Percentiles rank a stretch among this genome's conserved stretches.
These are phyloP conservation scores for Ophiocytium majus DNA, from an alignment of 352 stramenopile species.

Conservation along the genomic window DNA sequence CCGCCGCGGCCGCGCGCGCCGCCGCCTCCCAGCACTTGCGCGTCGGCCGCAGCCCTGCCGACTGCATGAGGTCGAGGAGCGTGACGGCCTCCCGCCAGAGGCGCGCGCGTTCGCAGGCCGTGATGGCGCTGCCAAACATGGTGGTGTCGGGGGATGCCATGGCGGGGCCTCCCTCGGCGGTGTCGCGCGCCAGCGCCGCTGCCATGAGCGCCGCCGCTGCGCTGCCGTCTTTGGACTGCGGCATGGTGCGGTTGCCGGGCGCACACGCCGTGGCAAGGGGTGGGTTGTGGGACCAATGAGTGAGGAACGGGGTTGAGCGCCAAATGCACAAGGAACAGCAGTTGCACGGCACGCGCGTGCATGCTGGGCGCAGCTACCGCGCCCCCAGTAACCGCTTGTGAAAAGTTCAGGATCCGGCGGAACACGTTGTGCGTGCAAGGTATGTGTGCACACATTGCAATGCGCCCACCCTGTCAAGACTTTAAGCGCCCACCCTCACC, in stretches of 20 bases:
- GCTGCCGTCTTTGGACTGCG: not conserved
- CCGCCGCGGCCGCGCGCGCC: not conserved
- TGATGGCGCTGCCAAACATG: constrained; percentile 15
- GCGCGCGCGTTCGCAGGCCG: not conserved
- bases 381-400: too few species aligned
- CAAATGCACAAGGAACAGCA: too few species aligned
- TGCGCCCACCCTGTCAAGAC: too few species aligned
- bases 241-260: too few species aligned
- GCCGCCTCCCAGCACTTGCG: constrained; percentile 20
- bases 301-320: too few species aligned
- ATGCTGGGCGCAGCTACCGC: too few species aligned
- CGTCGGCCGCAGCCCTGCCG: not conserved
- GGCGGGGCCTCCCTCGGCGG: not conserved
- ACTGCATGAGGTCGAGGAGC: not conserved
- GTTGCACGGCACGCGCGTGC: too few species aligned
- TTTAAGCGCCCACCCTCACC: not conserved
- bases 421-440: too few species aligned
- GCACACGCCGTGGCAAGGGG: too few species aligned
- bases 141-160: not conserved
- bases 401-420: too few species aligned
- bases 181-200: not conserved
- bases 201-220: not conserved
- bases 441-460: too few species aligned
- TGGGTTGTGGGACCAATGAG: too few species aligned
- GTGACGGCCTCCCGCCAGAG: not conserved